Conservation (phyloP, 2,329 filamentous ascomycete genomes). For the Colletotrichum melonis region DNA sequence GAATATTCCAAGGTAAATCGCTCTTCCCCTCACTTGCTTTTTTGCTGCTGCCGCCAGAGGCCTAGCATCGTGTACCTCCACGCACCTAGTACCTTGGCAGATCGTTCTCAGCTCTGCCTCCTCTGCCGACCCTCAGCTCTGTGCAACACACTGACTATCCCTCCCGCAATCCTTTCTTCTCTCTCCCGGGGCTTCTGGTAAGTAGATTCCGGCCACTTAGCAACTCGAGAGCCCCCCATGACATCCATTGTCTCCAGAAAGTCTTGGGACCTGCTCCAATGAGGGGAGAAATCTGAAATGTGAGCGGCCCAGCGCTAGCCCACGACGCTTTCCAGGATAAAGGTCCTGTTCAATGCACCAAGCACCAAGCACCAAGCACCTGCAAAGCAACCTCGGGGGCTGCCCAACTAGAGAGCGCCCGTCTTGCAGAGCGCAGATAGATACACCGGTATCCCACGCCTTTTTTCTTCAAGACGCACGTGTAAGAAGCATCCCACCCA, state of each 20-base stretch:
- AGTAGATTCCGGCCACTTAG: not conserved
- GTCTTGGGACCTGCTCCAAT: slow-evolving; percentile 1
- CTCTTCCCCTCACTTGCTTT: not conserved
- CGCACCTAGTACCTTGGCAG: not conserved
- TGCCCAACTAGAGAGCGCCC: not conserved
- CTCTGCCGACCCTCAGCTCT: not conserved
- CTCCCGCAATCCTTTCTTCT: too few relatives aligned
- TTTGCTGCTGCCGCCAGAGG: not conserved
- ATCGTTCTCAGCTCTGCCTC: not conserved
- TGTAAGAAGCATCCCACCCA: slow-evolving; percentile 1
- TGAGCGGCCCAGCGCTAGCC: not conserved
- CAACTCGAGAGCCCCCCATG: not conserved
- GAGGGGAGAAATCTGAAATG: slow-evolving; percentile 1
- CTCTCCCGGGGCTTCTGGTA: too few relatives aligned
- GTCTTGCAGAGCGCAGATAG: not conserved
- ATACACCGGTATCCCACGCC: not conserved
- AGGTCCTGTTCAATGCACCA: not conserved
- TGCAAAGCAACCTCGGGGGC: not conserved
- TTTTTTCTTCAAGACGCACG: not conserved
- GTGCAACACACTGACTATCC: too few relatives aligned
- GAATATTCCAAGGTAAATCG: not conserved
- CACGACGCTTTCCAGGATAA: not conserved
- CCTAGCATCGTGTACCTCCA: not conserved
- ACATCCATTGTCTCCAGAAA: not conserved
- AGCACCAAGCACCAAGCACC: not conserved